Evolutionary conservation across 2,329 filamentous ascomycete genomes (phyloP).

Genomic region (Camillea tinctor): DNA sequence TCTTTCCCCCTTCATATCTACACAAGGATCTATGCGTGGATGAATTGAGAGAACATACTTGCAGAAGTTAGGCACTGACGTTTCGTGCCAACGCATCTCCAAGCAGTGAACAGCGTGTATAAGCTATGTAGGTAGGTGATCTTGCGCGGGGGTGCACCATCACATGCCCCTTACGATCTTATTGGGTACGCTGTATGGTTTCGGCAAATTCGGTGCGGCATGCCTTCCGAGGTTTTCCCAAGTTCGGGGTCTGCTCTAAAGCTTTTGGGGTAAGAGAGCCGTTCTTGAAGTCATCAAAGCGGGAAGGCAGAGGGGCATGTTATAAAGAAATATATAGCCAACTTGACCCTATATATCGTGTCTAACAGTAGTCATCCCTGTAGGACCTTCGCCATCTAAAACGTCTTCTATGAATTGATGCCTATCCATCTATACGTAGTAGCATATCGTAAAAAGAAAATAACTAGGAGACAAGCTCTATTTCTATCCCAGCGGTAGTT

Average conservation of each 20-base stretch:
- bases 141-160: not conserved
- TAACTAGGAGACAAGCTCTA: no score
- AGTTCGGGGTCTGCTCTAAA: not conserved
- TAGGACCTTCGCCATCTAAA: not conserved
- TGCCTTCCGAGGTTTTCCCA: not conserved
- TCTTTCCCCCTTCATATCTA: not conserved
- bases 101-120: not conserved
- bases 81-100: not conserved
- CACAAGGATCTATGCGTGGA: not conserved
- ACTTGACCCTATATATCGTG: not conserved
- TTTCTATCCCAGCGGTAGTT: no score
- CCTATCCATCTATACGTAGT: no score
- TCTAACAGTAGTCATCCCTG: not conserved
- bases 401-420: no score
- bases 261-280: not conserved
- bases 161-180: not conserved
- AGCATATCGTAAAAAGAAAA: no score
- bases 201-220: conserved; percentile 21
- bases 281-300: conserved; percentile 3
- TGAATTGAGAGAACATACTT: no score
- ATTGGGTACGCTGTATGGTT: conserved; percentile 18
- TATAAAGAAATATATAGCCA: not conserved
- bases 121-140: not conserved
- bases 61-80: no score
- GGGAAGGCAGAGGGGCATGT: not conserved